Evolutionary conservation across 2,329 filamentous ascomycete species (phyloP).

Genomic region (Aspergillus pseudoglaucus): DNA sequence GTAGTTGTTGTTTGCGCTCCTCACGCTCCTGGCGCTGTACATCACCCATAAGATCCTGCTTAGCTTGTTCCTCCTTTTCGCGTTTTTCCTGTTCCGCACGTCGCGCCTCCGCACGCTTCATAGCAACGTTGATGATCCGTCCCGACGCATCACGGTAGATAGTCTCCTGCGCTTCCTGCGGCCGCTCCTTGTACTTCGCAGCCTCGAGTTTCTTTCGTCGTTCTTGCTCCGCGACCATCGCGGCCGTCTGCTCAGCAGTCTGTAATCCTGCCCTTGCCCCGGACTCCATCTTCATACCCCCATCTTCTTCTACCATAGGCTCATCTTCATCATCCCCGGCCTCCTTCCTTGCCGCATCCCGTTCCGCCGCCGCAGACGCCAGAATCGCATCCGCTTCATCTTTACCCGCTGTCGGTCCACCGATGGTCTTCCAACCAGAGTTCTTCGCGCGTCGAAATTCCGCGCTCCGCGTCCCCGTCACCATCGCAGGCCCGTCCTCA

Average conservation of each 20-base stretch:
- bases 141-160: conserved; percentile 94
- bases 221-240: conserved; percentile 62
- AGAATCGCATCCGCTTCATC: conserved; percentile 74
- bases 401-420: conserved; percentile 46
- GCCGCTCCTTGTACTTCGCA: conserved; percentile 34
- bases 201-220: conserved; percentile 42
- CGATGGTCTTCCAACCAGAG: conserved; percentile 71
- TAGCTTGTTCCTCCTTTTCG: conserved; percentile 57
- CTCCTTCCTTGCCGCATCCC: conserved; percentile 43
- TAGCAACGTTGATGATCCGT: conserved; percentile 83
- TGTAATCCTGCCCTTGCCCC: conserved; percentile 85
- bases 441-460: conserved; percentile 69
- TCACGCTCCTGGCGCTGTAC: conserved; percentile 68
- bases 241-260: conserved; percentile 69
- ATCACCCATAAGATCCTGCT: conserved; percentile 72
- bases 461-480: conserved; percentile 20
- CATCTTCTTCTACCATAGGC: conserved; percentile 32
- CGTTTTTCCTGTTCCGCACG: conserved; percentile 67
- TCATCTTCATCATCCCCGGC: conserved; percentile 45
- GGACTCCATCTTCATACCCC: conserved; percentile 66
- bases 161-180: conserved; percentile 60
- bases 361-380: conserved; percentile 63
- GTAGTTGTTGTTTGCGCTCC: conserved; percentile 59
- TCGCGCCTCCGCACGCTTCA: conserved; percentile 84
- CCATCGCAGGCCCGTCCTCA: conserved; percentile 29